Evolutionary conservation across 1,139 yeast genomes (phyloP).

Genomic region (Kluyveromyces sp.): DNA sequence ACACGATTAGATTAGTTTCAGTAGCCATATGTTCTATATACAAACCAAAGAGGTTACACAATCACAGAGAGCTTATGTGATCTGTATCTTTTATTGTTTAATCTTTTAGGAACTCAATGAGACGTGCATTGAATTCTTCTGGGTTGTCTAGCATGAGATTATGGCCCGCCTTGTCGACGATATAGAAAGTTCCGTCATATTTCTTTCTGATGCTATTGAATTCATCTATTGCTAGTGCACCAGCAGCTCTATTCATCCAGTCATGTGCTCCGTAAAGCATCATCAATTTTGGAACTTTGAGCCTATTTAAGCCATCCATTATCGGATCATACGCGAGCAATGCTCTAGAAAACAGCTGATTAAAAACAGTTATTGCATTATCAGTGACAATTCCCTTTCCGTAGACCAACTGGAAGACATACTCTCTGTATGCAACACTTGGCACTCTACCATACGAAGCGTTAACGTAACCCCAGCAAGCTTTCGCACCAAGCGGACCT

Average conservation of each 20-base stretch:
- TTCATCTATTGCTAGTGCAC: slow-evolving; percentile 39
- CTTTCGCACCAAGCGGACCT: slow-evolving; percentile 52
- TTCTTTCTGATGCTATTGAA: slow-evolving; percentile 30
- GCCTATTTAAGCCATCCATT: slow-evolving; percentile 46
- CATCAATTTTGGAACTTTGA: slow-evolving; percentile 41
- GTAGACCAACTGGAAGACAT: slow-evolving; percentile 20
- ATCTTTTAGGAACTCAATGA: slow-evolving; percentile 36
- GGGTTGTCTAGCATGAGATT: slow-evolving; percentile 75
- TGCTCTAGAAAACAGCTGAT: slow-evolving; percentile 34
- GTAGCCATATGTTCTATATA: too few relatives aligned
- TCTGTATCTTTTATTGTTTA: not conserved
- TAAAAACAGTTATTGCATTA: slow-evolving; percentile 42
- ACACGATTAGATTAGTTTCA: too few relatives aligned
- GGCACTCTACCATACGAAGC: slow-evolving; percentile 52
- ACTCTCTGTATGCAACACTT: slow-evolving; percentile 16
- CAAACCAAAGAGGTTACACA: not conserved
- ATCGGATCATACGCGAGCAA: slow-evolving; percentile 70
- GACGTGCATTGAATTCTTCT: slow-evolving; percentile 45
- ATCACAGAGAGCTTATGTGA: not conserved
- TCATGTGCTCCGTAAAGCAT: slow-evolving; percentile 77
- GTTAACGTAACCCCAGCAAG: slow-evolving; percentile 44
- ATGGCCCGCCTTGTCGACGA: slow-evolving; percentile 60
- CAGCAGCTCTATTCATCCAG: slow-evolving; percentile 80
- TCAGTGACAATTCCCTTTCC: slow-evolving; percentile 20
- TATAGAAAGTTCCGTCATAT: slow-evolving; percentile 33